Base-by-base conservation (phyloP, 2,329 filamentous ascomycete genomes). In the Fusarium oxysporum region DNA sequence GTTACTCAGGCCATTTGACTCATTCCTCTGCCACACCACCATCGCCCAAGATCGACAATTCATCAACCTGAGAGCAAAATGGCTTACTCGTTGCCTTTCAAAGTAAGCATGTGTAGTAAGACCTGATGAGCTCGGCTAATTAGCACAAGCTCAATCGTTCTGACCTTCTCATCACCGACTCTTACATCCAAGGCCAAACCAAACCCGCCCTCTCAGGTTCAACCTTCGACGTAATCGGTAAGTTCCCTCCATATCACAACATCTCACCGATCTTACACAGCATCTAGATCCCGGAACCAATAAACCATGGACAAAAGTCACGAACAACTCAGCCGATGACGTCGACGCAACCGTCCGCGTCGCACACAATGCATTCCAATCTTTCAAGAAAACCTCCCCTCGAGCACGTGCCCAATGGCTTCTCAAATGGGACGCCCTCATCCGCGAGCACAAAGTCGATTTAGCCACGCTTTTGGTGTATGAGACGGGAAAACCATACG, bases 401-500 rank as follows among this genome's bases (percentile, higher is more conserved):
- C 78, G 81, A 5, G 57, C 70, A 50, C 68, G 72, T 6, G 81
- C 82, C 9, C 74, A 82, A 50, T 77, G 78, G 16, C 76, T 85
- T 9, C 69, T 80, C 6, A 73, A 71, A 16, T 85, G 83, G 83
- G 79, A 83, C 65, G 64, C 74, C 5, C 78, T 83, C 11, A 82
- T 85, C 58, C 60, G 76, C 1, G 78, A 72, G 7, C 75, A 80
- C 8, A 78, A 80, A n/a, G 77, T 81, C 8, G 84, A 85, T 56
- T 60, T 86, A 8, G 83, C 83, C 1, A 80, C 72, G 38, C 76
- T 85, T 8, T 62, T 86, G 2, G 81, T 82, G 5, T 79, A 82
- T 67, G 87, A 91, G 78, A 90, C 88, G 0, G 89, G 89, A 6
- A 90, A 90, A 72, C 87, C 89, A 4, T 80, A 89, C 0, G 78